These are phyloP conservation scores for Ogataea corticis DNA, from an alignment of 805 yeast species.

Conservation along the genomic window DNA sequence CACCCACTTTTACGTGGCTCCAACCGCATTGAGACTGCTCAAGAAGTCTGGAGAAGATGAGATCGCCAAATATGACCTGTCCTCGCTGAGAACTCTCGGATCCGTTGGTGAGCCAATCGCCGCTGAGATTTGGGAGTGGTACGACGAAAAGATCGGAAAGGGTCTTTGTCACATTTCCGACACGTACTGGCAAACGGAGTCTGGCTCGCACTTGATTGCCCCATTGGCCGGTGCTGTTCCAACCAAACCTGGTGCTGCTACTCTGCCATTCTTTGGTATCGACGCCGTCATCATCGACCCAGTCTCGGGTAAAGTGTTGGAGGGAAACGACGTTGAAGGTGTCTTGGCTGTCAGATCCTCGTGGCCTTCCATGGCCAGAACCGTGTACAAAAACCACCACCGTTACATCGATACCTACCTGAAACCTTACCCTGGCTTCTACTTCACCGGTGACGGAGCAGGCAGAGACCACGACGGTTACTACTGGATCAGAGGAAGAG, in stretches of 20 bases:
- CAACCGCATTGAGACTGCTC: constrained; percentile 93
- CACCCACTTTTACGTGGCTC: constrained; percentile 97
- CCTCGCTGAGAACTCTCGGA: constrained; percentile 88
- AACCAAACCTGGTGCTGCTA: constrained; percentile 96
- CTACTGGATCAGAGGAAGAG: constrained; percentile 98
- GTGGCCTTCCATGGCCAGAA: constrained; percentile 99
- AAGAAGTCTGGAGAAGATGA: constrained; percentile 79
- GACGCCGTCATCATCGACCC: constrained; percentile 92
- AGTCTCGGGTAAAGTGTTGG: constrained; percentile 79
- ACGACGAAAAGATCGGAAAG: constrained; percentile 88
- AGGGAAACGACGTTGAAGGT: constrained; percentile 92
- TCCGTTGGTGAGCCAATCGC: constrained; percentile 99
- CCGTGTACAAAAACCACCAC: constrained; percentile 85
- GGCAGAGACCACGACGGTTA: constrained; percentile 96
- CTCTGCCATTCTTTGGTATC: constrained; percentile 94
- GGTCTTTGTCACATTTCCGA: constrained; percentile 87
- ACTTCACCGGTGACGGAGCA: constrained; percentile 98
- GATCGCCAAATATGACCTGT: constrained; percentile 77
- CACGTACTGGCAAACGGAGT: constrained; percentile 99
- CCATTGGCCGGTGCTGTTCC: constrained; percentile 95
- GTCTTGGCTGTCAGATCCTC: constrained; percentile 85
- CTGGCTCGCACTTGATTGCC: constrained; percentile 92
- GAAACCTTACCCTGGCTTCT: constrained; percentile 88
- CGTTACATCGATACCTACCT: constrained; percentile 90
- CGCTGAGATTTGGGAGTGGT: constrained; percentile 99